These are phyloP conservation scores for Ananas comosus DNA, from an alignment of 176 grass and related monocot genomes.

Conservation along the genomic window DNA sequence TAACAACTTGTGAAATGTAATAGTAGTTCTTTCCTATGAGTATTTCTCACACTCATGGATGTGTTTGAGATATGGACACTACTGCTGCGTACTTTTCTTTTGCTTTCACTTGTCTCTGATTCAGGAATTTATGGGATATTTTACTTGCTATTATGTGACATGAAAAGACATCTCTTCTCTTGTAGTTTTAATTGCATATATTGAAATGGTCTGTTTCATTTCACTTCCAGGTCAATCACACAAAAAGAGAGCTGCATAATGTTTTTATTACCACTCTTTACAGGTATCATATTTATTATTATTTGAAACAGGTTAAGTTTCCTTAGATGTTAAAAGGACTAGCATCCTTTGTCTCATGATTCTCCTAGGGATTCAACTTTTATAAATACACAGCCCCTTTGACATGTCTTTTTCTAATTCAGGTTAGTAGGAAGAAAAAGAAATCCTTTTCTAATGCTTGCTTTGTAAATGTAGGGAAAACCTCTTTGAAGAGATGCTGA, in stretches of 20 bases:
- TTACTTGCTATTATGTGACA: not conserved
- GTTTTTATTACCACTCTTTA: conserved; percentile 80
- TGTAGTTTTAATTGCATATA: not conserved
- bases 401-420: not conserved
- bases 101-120: no score
- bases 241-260: conserved; percentile 95
- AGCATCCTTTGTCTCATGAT: not conserved
- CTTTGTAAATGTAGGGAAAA: conserved; percentile 40
- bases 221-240: conserved; percentile 86
- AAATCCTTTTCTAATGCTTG: not conserved
- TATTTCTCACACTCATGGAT: no score
- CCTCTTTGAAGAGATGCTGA: conserved; percentile 74
- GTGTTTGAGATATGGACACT: no score
- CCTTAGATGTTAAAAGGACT: no score
- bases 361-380: conserved; percentile 8
- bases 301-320: no score
- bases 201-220: conserved; percentile 16
- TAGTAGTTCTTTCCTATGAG: no score
- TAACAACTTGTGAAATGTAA: no score
- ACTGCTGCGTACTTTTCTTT: no score
- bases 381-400: not conserved
- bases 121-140: not conserved
- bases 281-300: conserved; percentile 30
- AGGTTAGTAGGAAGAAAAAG: not conserved
- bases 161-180: not conserved